Evolutionary conservation across 2,329 filamentous ascomycete species (phyloP).

Genomic region (Emergomyces africanus): DNA sequence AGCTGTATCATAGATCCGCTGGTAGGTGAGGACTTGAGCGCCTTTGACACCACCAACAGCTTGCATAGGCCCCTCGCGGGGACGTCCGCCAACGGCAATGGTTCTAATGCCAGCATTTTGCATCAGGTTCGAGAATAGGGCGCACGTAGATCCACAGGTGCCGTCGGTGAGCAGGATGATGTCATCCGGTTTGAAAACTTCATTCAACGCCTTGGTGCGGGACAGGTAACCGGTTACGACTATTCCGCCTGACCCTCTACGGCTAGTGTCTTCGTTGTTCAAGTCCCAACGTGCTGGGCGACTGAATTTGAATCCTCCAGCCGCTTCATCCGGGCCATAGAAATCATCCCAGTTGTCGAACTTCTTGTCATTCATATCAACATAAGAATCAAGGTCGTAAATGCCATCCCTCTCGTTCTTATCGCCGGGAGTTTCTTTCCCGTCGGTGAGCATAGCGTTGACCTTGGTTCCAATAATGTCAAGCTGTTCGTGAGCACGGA

Average conservation of each 20-base stretch:
- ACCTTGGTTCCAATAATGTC: constrained; percentile 24
- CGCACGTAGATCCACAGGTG: constrained; percentile 48
- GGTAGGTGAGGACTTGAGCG: constrained; percentile 17
- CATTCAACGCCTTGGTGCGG: constrained; percentile 13
- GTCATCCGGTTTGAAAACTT: constrained; percentile 21
- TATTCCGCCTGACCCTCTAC: constrained; percentile 11
- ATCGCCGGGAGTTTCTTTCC: constrained; percentile 5
- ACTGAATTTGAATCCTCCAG: constrained; percentile 27
- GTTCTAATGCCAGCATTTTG: constrained; percentile 42
- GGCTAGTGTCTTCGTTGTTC: constrained; percentile 15
- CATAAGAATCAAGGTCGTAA: constrained; percentile 11
- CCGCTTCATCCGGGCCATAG: constrained; percentile 13
- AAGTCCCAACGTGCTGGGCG: constrained; percentile 15
- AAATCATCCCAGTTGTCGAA: constrained; percentile 28
- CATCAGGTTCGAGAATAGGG: constrained; percentile 45
- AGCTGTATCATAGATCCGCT: constrained; percentile 14
- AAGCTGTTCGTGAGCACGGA: constrained; percentile 32
- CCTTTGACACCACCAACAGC: constrained; percentile 55
- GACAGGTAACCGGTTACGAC: constrained; percentile 22
- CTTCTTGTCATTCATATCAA: constrained; percentile 18
- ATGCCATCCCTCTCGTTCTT: constrained; percentile 4
- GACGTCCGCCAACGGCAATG: constrained; percentile 48
- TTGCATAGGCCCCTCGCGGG: constrained; percentile 44
- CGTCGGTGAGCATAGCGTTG: constrained; percentile 9
- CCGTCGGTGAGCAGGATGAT: constrained; percentile 40